Evolutionary conservation across 495 filamentous ascomycete species (phyloP).

Genomic region (Trichoderma gamsii): DNA sequence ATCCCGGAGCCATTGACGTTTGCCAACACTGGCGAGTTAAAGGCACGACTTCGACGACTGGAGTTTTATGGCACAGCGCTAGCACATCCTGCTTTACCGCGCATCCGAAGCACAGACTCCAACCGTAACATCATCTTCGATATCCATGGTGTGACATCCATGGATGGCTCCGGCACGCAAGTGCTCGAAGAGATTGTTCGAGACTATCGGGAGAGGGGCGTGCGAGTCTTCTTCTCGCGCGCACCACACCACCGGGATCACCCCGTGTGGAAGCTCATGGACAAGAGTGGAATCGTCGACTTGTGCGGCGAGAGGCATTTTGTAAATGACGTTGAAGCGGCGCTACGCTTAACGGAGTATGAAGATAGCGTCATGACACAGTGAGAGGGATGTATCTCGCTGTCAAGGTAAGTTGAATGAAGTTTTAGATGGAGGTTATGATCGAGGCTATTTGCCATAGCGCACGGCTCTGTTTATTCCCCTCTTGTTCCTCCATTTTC

Average conservation of each 20-base stretch:
- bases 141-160: conserved; percentile 85
- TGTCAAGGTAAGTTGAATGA: not conserved
- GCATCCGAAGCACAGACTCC: conserved; percentile 61
- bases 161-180: conserved; percentile 90
- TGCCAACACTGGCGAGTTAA: conserved; percentile 91
- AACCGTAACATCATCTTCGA: conserved; percentile 94
- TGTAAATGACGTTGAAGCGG: conserved; percentile 76
- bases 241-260: conserved; percentile 51
- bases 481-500: not conserved
- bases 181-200: conserved; percentile 85
- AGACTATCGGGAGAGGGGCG: conserved; percentile 62
- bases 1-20: conserved; percentile 96
- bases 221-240: conserved; percentile 83
- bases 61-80: conserved; percentile 81
- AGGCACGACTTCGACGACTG: conserved; percentile 71
- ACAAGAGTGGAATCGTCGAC: conserved; percentile 76
- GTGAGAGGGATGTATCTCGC: not conserved
- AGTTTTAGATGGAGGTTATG: not conserved
- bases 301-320: conserved; percentile 67
- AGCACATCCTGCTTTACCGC: conserved; percentile 81
- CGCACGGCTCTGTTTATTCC: not conserved
- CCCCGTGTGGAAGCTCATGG: conserved; percentile 66
- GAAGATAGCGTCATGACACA: conserved; percentile 36
- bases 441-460: not conserved
- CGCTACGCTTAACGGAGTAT: conserved; percentile 68